Conservation (phyloP, 83 land plant species). For the Diphasiastrum complanatum region DNA sequence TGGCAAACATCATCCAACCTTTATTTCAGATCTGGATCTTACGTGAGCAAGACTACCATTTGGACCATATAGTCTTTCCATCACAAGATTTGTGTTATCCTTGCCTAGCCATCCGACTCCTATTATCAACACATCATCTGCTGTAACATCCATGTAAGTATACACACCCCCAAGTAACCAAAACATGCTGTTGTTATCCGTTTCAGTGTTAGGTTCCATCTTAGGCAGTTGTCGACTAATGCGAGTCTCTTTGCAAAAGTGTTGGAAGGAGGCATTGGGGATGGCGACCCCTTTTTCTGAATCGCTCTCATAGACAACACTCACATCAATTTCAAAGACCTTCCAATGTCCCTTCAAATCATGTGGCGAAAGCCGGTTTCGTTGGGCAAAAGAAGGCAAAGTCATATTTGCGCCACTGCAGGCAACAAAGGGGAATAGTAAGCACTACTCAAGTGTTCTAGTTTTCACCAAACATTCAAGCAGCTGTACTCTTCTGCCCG, state of each 20-base stretch:
- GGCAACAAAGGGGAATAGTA: not conserved
- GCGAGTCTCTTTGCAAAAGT: constrained; percentile 62
- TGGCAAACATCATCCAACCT: constrained; percentile 63
- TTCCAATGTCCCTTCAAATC: constrained; percentile 88
- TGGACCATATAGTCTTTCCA: constrained; percentile 85
- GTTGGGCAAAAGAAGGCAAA: constrained; percentile 61
- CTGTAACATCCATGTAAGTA: constrained; percentile 65
- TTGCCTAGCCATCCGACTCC: constrained; percentile 87
- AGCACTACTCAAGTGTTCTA: not conserved
- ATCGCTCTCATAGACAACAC: constrained; percentile 36
- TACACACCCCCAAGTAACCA: constrained; percentile 93
- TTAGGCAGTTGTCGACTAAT: constrained; percentile 70
- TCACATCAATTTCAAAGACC: constrained; percentile 84
- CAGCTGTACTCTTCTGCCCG: not conserved
- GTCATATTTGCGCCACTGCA: constrained; percentile 44
- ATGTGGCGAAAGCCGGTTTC: constrained; percentile 51
- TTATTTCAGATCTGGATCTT: constrained; percentile 64
- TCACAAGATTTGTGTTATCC: constrained; percentile 77
- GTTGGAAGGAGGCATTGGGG: constrained; percentile 47
- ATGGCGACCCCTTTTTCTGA: constrained; percentile 18
- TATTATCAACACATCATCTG: constrained; percentile 65
- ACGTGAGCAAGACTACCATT: constrained; percentile 82
- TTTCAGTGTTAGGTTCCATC: constrained; percentile 32
- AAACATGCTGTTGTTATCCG: constrained; percentile 67
- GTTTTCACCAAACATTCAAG: not conserved